Base-by-base conservation (phyloP, 495 filamentous ascomycete species). In the Annulohypoxylon bovei region DNA sequence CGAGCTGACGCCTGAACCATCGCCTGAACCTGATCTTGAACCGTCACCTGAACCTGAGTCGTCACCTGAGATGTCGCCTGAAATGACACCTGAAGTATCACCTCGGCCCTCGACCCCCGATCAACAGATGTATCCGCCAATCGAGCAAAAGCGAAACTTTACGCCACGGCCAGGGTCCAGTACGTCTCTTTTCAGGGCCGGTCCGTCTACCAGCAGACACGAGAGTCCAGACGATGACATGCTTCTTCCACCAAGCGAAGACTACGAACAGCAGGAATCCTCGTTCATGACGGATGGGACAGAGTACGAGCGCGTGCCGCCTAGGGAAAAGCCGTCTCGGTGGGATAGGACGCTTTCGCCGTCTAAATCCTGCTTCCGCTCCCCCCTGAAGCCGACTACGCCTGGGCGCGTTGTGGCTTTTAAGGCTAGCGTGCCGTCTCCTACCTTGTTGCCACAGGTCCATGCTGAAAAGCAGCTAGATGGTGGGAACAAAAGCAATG, bases 141-240 rank as follows among this genome's bases (percentile, higher is more conserved):
- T 84, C 42, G 78, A 80, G 27, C 83, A 86, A 53, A 85, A 86
- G 72, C 71, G 70, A 57, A 84, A 87, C 59, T 87, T 87, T 62
- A 83, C 82, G 0, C 84, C 85, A 18, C 78, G 78, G 11, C 78
- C 67, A 7, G 76, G 83, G 14, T 73, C 71, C 20, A 65, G 65
- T 8, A 67, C 65, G 32, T 76, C 73, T 14, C 75, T 84, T 25
- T 83, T 84, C 39, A 65, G 73, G 35, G 65, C 71, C 25, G 54
- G 72, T 11, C 59, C 67, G 0, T 67, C 62, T 16, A n/a, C 18
- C 9, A 20, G n/a, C 20, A 39, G 44, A 42, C 55, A 20, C 16
- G 30, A 68, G 16, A 12, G 44, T 8, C 16, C 44, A 32, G 44
- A 57, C 23, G 12, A 73, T 35, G 42, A 60, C 52, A 46, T 50